Conservation (phyloP, 805 yeast genomes). For the Monosporozyma unispora region DNA sequence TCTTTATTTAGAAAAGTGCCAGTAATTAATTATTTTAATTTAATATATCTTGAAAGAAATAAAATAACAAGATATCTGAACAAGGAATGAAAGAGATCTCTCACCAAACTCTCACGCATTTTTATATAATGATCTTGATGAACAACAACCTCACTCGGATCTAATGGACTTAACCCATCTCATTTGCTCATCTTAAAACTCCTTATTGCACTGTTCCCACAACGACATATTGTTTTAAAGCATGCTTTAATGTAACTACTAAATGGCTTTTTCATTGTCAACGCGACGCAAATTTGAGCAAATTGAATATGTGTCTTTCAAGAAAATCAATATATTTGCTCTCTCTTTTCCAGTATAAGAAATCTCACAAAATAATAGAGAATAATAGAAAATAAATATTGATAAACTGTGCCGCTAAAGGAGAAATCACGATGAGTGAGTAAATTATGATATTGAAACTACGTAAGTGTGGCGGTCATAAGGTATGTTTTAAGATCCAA, state of each 20-base stretch:
- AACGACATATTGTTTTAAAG: neutral
- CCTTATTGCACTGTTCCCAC: neutral
- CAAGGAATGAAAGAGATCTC: neutral
- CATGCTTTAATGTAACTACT: neutral
- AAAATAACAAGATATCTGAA: no score
- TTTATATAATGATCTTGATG: neutral
- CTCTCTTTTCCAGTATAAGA: no score
- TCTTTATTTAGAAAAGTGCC: no score
- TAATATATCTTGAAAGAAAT: no score
- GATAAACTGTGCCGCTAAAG: neutral
- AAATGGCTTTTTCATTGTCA: neutral
- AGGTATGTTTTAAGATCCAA: no score
- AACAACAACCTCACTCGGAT: neutral
- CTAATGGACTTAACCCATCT: neutral
- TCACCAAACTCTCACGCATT: no score
- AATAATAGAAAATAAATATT: no score
- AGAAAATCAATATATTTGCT: neutral
- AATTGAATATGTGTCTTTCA: neutral
- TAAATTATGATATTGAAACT: no score
- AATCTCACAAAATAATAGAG: neutral
- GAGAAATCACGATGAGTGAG: no score
- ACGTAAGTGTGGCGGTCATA: no score
- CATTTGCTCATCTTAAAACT: neutral
- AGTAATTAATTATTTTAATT: no score
- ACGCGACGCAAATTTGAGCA: neutral